Evolutionary conservation across 2,329 filamentous ascomycete species (phyloP), one percentile per base, ranked within the genome.

Genomic region (Aspergillus caelatus): DNA sequence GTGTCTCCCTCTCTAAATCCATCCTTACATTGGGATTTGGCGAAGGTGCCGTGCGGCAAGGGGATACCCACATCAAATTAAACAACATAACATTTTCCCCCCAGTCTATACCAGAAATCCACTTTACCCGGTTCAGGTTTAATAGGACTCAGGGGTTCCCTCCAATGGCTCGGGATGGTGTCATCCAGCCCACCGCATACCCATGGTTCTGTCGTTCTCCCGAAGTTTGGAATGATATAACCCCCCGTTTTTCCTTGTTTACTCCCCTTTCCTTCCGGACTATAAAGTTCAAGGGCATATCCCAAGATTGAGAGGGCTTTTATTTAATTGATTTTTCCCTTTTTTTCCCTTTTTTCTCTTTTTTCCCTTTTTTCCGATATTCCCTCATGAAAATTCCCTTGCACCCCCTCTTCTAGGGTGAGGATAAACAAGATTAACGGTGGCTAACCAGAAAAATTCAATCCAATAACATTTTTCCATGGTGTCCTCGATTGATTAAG

Each of bases 61-160:
- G 50, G 34, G 23, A 55, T 36, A 41, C 39, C 32, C 52, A 55
- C 52, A 39, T 39, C 52, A 55, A 55, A 55, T 55, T 55, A 55
- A 54, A 55, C 52, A 55, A 39, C n/a, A 55, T 26, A 55, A 21
- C 16, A 52, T 14, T 4, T 11, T 4, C 48, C 9, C 16, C 26
- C 48, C 28, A 52, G 39, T 55, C 32, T 55, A 55, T 55, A 55
- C 52, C 34, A 26, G 52, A 55, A 55, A 55, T 28, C 34, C 52
- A 55, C 32, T 39, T 39, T 23, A 36, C 52, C 52, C 21, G 52
- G 52, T 7, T 21, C 10, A 39, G 32, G 16, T 26, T 39, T 5
- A 26, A 26, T 4, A 26, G 26, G 2, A 39, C 32, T 55, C 52
- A 55, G 52, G 52, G 52, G 52, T 39, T 55, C n/a, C 52, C 26